Base-by-base conservation (phyloP, 2,329 filamentous ascomycete genomes). In the Exophiala spinifera region DNA sequence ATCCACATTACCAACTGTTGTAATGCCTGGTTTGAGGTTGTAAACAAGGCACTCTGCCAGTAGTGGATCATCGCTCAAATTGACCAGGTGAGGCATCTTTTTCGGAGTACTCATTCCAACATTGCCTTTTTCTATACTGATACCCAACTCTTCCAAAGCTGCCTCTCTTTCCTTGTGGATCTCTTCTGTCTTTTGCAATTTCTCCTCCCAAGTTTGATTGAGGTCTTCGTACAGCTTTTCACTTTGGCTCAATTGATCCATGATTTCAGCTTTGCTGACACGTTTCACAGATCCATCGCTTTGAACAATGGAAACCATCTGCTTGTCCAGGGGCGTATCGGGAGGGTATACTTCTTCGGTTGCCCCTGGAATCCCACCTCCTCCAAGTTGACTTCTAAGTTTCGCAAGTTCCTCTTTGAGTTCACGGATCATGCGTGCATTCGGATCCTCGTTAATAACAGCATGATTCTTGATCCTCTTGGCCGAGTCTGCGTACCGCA, bases 381-480 rank as follows among this genome's bases (percentile, higher is more conserved):
- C 82, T 47, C 85, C 86, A 13, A 99, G 81, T 69, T 99, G 97
- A 65, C 89, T 86, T 64, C 94, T 83, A 53, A 99, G 77, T 57
- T 95, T 79, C 1, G 89, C 83, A 54, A 99, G 74, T 67, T 99
- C 94, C 70, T 99, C 94, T 70, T 99, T 99, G 60, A 99, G 78
- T 69, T 99, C 94, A 70, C 94, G 83, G 61, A 99, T 97, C 94
- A 99, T 99, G 64, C 94, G 88, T 56, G 94, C 94, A 69, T 99
- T 99, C 44, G 94, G 92, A 73, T 99, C 94, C 71, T 99, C 94
- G 76, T 99, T 99, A 71, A 99, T 88, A 47, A 99, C 94, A 53
- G 94, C 94, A 71, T 99, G 94, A 75, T 99, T 99, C 89, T 97
- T 97, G 80, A 99, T 99, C 65, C 94, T 86, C 76, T 99, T 99